Evolutionary conservation across 148 eudicot species (phyloP), one percentile per base, ranked within the genome.

Genomic region (Dianthus caryophyllus): DNA sequence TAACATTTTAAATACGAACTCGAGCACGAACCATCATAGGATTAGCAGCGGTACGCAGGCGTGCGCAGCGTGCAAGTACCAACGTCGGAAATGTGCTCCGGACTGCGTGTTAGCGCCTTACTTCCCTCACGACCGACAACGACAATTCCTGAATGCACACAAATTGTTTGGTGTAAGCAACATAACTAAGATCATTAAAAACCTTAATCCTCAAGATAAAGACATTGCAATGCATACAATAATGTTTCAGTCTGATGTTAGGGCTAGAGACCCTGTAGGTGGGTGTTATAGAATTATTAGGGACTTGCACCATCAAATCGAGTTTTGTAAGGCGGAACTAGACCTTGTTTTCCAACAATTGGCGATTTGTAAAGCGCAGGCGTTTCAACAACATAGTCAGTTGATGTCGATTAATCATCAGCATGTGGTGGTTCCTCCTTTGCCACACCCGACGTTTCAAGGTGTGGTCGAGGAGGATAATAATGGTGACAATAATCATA

Each of bases 21-120:
- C 48, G 31, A 75, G 43, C 64, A 1, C 52, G 17, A 48, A 27
- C 15, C 83, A 64, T 50, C 39, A 68, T 18, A 73, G 77, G 46
- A 70, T 56, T 21, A 80, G 77, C 64, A 81, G 64, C 62, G 78
- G 76, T 18, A 73, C 78, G 62, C 88, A 88, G 54, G 97, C 97
- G 10, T 90, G 97, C 70, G 97, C 97, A 4, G 97, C 97, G 6
- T 90, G 97, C 31, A 85, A 88, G 44, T 85, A 87, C 78, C 97
- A 85, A 18, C 91, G 97, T 17, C 68, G 91, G 18, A 90, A 88
- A 68, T 90, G 97, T 67, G 82, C 82, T 2, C 76, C 88, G 0
- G 88, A 90, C 64, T 90, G 97, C 73, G 72, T 79, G 6, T 77
- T 88, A 49, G 91, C 89, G 33, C 97, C 97, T 27, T 90, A 84